These are phyloP conservation scores for Albizia julibrissin DNA, from an alignment of 306 rosid genomes.

Conservation along the genomic window DNA sequence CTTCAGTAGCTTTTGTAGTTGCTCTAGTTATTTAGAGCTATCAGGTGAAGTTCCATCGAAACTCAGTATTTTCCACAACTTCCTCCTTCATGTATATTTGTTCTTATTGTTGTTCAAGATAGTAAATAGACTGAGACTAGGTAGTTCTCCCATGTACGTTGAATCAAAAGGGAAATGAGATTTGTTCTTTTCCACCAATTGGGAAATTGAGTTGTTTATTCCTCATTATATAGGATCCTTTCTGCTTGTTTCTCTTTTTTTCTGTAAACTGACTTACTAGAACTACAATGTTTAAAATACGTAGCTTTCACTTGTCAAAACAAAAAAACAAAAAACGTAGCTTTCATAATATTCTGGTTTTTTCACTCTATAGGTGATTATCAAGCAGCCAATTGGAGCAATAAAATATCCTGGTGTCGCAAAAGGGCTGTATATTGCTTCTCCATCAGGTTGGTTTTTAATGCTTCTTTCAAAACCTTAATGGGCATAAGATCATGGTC, in stretches of 20 bases:
- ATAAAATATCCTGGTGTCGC: constrained; percentile 81
- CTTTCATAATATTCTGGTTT: constrained; percentile 20
- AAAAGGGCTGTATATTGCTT: constrained; percentile 49
- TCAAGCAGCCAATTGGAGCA: constrained; percentile 78
- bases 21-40: not conserved
- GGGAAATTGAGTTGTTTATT: constrained; percentile 2
- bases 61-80: not conserved
- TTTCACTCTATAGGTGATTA: constrained; percentile 56
- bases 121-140: not conserved
- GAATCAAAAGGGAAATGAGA: constrained; percentile 3
- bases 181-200: not conserved
- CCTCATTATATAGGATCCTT: not conserved
- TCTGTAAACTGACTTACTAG: not conserved
- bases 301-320: not conserved
- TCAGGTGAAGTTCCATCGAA: not conserved
- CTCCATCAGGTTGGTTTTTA: constrained; percentile 44
- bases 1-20: not conserved
- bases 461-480: constrained; percentile 4
- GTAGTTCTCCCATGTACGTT: not conserved
- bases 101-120: not conserved
- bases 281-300: not conserved
- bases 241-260: not conserved
- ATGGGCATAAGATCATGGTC: not conserved
- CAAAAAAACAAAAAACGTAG: not conserved
- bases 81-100: constrained; percentile 7